These are phyloP conservation scores for Aureobasidium sp. DNA, from an alignment of 2,329 filamentous ascomycete species.

Conservation along the genomic window DNA sequence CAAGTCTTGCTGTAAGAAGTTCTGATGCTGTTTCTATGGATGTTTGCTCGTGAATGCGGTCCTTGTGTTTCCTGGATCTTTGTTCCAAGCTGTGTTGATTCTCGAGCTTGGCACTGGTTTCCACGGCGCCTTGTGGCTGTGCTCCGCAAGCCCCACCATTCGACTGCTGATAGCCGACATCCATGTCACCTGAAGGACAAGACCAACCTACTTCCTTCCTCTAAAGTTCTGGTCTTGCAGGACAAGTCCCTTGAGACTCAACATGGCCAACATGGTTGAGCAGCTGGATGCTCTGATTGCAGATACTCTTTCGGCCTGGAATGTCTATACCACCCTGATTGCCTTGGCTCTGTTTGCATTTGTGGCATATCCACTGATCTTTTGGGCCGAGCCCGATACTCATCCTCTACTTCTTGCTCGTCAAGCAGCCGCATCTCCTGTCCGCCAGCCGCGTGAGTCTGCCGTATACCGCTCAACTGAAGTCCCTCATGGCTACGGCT, in stretches of 20 bases:
- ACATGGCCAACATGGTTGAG: conserved; percentile 46
- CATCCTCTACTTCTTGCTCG: conserved; percentile 86
- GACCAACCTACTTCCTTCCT: neutral
- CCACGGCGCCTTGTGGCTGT: conserved; percentile 9
- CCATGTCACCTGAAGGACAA: neutral
- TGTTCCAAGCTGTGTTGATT: neutral
- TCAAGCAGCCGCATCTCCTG: conserved; percentile 69
- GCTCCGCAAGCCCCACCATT: neutral
- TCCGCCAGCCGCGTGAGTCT: conserved; percentile 78
- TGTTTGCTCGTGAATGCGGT: neutral
- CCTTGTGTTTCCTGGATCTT: neutral
- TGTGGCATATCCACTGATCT: conserved; percentile 63
- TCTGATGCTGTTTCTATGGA: neutral
- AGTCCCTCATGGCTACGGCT: conserved; percentile 74
- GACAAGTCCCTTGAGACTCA: conserved; percentile 10
- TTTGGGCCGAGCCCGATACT: conserved; percentile 73
- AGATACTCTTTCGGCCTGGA: conserved; percentile 70
- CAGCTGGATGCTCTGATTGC: conserved; percentile 66
- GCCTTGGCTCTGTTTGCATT: conserved; percentile 59
- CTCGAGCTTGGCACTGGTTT: conserved; percentile 6
- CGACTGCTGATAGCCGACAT: neutral
- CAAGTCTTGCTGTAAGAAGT: neutral
- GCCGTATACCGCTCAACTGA: conserved; percentile 78
- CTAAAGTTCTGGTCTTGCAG: neutral
- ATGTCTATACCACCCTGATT: conserved; percentile 68